Percentiles rank a stretch among this genome's conserved stretches.
phyloP scores from a whole-genome alignment of 2,329 filamentous ascomycete species.

The Aspergillus novoparasiticus region DNA sequence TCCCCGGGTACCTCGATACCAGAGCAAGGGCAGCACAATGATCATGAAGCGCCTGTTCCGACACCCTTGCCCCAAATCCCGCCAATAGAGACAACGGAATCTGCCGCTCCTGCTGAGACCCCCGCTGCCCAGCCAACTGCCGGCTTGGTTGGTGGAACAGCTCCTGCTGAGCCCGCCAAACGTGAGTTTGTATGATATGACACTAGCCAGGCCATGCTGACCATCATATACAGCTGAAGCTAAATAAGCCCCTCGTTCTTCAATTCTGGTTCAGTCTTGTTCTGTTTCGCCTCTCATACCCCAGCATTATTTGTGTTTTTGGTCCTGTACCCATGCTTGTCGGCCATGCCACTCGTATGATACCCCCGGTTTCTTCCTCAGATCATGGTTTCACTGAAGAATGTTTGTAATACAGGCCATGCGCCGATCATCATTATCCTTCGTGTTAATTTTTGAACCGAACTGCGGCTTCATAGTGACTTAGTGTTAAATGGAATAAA shows the following conservation, averaged over 20 bases:
- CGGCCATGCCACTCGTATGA: slow-evolving; percentile 9
- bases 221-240: slow-evolving; percentile 11
- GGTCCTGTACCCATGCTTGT: slow-evolving; percentile 11
- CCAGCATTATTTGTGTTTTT: slow-evolving; percentile 17
- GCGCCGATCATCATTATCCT: not conserved
- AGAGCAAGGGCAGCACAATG: slow-evolving; percentile 1
- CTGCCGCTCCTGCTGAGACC: slow-evolving; percentile 10
- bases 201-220: slow-evolving; percentile 6
- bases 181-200: not conserved
- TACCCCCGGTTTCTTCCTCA: slow-evolving; percentile 21
- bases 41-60: not conserved
- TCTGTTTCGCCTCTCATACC: slow-evolving; percentile 18
- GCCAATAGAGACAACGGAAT: slow-evolving; percentile 2
- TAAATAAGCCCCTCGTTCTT: slow-evolving; percentile 7
- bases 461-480: not conserved
- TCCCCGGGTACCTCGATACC: not conserved
- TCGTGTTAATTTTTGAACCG: not conserved
- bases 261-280: not conserved
- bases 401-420: slow-evolving; percentile 1
- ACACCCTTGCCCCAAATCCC: not conserved
- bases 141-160: not conserved
- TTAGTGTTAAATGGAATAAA: not conserved
- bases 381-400: slow-evolving; percentile 1
- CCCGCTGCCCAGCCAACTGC: slow-evolving; percentile 11
- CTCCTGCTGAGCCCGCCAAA: not conserved